phyloP scores from a whole-genome alignment of 495 filamentous ascomycete species.

The Friedmanniomyces simplex region DNA sequence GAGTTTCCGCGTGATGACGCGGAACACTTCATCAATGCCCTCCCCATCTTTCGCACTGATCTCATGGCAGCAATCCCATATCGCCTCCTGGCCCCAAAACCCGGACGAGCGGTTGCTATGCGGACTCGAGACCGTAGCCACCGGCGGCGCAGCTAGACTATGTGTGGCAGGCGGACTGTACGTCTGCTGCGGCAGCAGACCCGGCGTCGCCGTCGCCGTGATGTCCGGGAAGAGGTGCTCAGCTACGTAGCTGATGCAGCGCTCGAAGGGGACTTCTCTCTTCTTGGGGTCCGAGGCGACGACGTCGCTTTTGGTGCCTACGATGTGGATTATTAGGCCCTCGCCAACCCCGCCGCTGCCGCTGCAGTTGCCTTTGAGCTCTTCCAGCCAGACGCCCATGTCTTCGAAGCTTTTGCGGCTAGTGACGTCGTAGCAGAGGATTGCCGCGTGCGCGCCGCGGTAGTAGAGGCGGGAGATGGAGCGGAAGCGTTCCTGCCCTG shows the following conservation, averaged over 20 bases:
- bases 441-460: conserved; percentile 83
- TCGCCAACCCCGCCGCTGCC: conserved; percentile 45
- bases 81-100: conserved; percentile 85
- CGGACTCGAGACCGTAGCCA: conserved; percentile 42
- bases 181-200: background rate
- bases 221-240: conserved; percentile 59
- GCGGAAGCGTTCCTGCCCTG: conserved; percentile 91
- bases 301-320: conserved; percentile 89
- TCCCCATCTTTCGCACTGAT: conserved; percentile 90
- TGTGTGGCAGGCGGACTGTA: conserved; percentile 27
- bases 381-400: conserved; percentile 85
- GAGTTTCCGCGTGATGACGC: conserved; percentile 85
- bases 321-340: conserved; percentile 87
- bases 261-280: conserved; percentile 81
- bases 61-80: conserved; percentile 96
- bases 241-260: conserved; percentile 87
- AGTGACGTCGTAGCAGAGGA: conserved; percentile 92
- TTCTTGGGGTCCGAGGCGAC: conserved; percentile 66
- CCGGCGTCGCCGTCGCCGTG: background rate
- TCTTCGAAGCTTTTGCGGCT: conserved; percentile 76
- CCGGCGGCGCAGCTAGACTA: too few relatives aligned
- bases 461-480: conserved; percentile 92
- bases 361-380: conserved; percentile 53
- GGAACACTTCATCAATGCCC: conserved; percentile 94
- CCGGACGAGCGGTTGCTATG: conserved; percentile 70